Evolutionary conservation across 139 green algal species (phyloP), one percentile per base, ranked within the genome.

Genomic region (Micractinium sp.): DNA sequence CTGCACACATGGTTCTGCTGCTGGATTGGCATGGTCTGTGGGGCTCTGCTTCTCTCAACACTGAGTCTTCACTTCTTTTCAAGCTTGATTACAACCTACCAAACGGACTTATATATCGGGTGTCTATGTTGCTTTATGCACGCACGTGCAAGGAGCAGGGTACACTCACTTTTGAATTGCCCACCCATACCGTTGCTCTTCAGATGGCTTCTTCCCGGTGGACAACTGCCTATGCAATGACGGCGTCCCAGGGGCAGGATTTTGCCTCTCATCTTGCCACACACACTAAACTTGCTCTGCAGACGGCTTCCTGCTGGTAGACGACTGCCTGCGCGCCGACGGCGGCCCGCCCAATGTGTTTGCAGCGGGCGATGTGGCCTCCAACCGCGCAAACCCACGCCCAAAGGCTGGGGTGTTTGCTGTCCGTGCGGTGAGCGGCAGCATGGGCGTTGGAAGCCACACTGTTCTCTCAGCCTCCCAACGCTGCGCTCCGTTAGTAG

Each of bases 341-440:
- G 85, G 78, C 19, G 91, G 92, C 36, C 94, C 93, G 56, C 36
- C 74, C 19, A 93, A 96, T 75, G 94, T 99, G 25, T 99, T 99
- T 95, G 97, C 96, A 0, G 94, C 89, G n/a, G 98, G 98, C 2
- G 98, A 99, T 85, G 94, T 97, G 73, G 95, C 97, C 3, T 92
- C 91, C 23, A 94, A 91, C 20, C n/a, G 86, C 0, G 38, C 36
- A 0, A 85, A 98, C 93, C 98, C 98, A 13, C 91, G 98, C 25
- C 98, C 98, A 25, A 99, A 99, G 87, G 97, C 98, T 0, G 98
- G 98, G n/a, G 98, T 99, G 7, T 99, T 96, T 92, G 98, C 98
- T 16, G 98, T 99, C 33, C 91, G 97, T 15, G 95, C 97, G 92
- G 95, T 96, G 82, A 38, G 94, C 31, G 35, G 20, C 47, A 29